phyloP scores from a whole-genome alignment of 2,329 filamentous ascomycete genomes.

The Pseudogymnoascus sp. region DNA sequence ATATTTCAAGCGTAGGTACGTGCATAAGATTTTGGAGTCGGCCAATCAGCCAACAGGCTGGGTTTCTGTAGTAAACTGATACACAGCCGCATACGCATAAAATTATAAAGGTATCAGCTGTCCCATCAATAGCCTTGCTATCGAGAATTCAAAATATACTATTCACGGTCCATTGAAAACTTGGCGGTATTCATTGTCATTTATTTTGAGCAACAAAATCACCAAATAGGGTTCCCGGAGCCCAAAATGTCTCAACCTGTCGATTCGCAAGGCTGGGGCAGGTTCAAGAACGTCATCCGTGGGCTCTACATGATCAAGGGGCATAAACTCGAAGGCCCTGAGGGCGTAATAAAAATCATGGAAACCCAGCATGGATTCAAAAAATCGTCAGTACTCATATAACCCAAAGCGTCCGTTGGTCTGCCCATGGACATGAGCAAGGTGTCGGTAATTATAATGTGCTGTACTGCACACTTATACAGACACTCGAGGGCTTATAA shows the following conservation, averaged over 20 bases:
- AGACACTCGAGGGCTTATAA: not conserved
- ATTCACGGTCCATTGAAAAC: not conserved
- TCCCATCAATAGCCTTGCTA: not conserved
- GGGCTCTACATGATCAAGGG: slow-evolving; percentile 10
- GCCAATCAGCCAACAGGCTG: not conserved
- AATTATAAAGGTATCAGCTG: not conserved
- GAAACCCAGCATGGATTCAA: slow-evolving; percentile 9
- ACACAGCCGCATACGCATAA: not conserved
- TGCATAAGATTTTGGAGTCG: not conserved
- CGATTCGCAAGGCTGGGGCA: not conserved
- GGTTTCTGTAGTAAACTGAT: not conserved
- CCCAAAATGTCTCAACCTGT: not conserved
- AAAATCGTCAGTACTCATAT: slow-evolving; percentile 3
- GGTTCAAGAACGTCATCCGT: slow-evolving; percentile 8
- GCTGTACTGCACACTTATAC: not conserved
- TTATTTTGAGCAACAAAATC: not conserved
- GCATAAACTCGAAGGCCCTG: not conserved
- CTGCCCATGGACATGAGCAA: not conserved
- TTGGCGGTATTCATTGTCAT: not conserved
- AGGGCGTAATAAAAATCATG: slow-evolving; percentile 12
- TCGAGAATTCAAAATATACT: not conserved
- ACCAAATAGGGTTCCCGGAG: not conserved
- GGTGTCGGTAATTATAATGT: not conserved
- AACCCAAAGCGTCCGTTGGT: not conserved
- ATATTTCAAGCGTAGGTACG: not conserved